phyloP scores from a whole-genome alignment of 177 flowering plant genomes.

The Vitis hybrid region DNA sequence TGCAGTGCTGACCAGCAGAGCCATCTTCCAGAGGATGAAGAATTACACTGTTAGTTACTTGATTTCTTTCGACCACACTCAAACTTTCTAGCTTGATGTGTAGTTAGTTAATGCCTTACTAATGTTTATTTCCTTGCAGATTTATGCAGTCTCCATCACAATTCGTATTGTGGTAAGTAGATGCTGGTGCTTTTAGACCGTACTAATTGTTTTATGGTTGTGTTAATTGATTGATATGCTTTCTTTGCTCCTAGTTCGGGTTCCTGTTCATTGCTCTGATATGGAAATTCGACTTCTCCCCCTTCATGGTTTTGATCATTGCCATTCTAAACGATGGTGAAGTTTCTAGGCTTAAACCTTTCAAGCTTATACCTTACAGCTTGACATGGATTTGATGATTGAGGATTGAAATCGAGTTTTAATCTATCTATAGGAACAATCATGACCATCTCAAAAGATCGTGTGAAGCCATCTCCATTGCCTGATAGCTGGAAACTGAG shows the following conservation, averaged over 20 bases:
- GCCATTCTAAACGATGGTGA: conserved; percentile 75
- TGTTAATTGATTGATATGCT: background rate
- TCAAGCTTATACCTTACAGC: background rate
- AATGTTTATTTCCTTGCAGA: conserved; percentile 34
- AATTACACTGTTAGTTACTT: conserved; percentile 58
- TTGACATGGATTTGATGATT: background rate
- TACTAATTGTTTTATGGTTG: too few relatives aligned
- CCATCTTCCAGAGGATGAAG: conserved; percentile 74
- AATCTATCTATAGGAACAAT: conserved; percentile 48
- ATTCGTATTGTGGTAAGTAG: conserved; percentile 75
- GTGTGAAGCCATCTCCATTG: conserved; percentile 73
- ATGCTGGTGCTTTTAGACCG: background rate
- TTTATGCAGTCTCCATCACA: conserved; percentile 76
- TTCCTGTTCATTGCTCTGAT: conserved; percentile 71
- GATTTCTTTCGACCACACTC: background rate
- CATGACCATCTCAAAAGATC: conserved; percentile 79
- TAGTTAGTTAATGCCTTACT: background rate
- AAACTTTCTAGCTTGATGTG: background rate
- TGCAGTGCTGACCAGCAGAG: conserved; percentile 63
- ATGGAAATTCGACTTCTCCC: conserved; percentile 73
- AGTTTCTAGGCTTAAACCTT: background rate
- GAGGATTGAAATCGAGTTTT: background rate
- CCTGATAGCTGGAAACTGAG: conserved; percentile 79
- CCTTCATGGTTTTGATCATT: conserved; percentile 76
- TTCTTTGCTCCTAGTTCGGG: conserved; percentile 38